Percentiles rank a stretch among this genome's conserved stretches.
phyloP scores from a whole-genome alignment of 306 rosid species.

The Cicer cuneatum region DNA sequence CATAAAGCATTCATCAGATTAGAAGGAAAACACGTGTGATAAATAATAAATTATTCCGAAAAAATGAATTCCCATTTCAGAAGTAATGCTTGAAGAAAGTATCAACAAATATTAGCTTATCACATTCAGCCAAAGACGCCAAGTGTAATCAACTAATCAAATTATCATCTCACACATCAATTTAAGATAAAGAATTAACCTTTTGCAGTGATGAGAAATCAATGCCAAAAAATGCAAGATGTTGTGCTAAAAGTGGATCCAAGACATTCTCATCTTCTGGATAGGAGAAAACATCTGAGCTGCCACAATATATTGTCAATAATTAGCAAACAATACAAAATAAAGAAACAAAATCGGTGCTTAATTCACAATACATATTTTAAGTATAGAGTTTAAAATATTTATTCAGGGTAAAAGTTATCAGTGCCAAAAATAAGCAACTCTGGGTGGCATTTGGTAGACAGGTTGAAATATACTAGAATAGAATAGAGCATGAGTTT shows the following conservation, averaged over 20 bases:
- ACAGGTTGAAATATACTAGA: not conserved
- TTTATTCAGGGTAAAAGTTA: slow-evolving; percentile 17
- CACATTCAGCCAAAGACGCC: not conserved
- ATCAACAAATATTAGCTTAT: not conserved
- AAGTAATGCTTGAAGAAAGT: not conserved
- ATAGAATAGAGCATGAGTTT: not conserved
- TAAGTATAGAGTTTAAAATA: slow-evolving; percentile 20
- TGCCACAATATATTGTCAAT: slow-evolving; percentile 71
- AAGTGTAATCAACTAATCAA: not conserved
- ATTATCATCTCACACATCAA: not conserved
- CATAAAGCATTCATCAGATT: not conserved
- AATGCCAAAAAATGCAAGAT: slow-evolving; percentile 92
- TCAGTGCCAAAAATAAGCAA: not conserved
- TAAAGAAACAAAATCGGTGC: slow-evolving; percentile 12
- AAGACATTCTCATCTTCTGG: slow-evolving; percentile 92
- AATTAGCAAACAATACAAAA: slow-evolving; percentile 51
- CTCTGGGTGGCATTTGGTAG: not conserved
- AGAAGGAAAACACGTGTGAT: not conserved
- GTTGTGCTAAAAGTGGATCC: slow-evolving; percentile 90
- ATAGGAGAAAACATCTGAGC: slow-evolving; percentile 97
- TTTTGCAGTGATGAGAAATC: slow-evolving; percentile 90
- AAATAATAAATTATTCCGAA: not conserved
- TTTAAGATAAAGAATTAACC: slow-evolving; percentile 57
- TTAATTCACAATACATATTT: slow-evolving; percentile 3
- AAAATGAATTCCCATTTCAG: slow-evolving; percentile 24